A percentile compares a stretch with the other conserved stretches of the same genome.
Evolutionary conservation across 1,284 basidiomycete species (phyloP).

Genomic region (Phellopilus nigrolimitatus): DNA sequence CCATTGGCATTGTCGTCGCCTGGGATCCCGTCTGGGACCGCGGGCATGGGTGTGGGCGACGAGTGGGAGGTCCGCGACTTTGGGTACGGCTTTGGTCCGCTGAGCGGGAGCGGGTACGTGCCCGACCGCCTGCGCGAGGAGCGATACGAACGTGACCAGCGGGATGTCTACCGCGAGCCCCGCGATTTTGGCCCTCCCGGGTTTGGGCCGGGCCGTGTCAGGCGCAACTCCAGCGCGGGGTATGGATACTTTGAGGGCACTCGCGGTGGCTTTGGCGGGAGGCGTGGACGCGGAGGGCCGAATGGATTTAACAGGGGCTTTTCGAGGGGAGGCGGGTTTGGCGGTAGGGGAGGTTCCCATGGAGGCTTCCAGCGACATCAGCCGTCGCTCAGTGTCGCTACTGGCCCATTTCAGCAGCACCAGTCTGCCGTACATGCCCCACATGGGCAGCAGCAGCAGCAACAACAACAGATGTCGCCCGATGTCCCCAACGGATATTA

Average conservation of each 20-base stretch:
- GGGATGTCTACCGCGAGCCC: conserved; percentile 20
- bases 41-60: conserved; percentile 26
- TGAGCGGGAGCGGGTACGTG: conserved; percentile 32
- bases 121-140: conserved; percentile 30
- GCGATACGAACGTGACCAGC: conserved; percentile 25
- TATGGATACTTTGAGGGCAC: conserved; percentile 23
- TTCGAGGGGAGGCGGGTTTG: conserved; percentile 32
- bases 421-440: conserved; percentile 6
- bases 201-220: conserved; percentile 1
- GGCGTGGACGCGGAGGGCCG: conserved; percentile 18
- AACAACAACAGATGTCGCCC: conserved; percentile 8
- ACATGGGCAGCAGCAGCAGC: conserved; percentile 2
- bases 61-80: conserved; percentile 58
- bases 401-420: conserved; percentile 11
- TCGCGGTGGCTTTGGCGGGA: conserved; percentile 28
- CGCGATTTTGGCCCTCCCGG: conserved; percentile 2
- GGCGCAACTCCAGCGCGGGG: conserved; percentile 11
- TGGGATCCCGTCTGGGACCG: conserved; percentile 16
- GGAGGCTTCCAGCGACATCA: conserved; percentile 14
- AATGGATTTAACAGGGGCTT: conserved; percentile 30
- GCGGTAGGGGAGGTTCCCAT: conserved; percentile 12
- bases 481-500: conserved; percentile 18
- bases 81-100: conserved; percentile 53
- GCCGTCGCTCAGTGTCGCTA: conserved; percentile 15
- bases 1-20: conserved; percentile 22